Conservation (phyloP, 2,329 filamentous ascomycete species). For the Aureobasidium pullulans region DNA sequence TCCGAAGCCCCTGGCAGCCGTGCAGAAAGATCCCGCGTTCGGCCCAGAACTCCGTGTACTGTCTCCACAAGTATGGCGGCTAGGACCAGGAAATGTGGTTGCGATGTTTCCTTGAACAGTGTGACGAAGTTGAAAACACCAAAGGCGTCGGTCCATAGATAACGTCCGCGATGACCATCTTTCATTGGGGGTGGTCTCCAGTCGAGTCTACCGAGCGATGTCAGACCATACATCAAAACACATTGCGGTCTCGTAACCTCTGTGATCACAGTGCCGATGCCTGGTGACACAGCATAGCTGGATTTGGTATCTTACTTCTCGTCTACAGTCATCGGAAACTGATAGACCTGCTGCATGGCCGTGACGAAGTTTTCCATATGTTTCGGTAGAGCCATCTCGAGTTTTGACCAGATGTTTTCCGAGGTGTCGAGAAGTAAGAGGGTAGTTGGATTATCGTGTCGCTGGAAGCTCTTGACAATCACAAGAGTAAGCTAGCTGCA, state of each 20-base stretch:
- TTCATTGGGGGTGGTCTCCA: constrained; percentile 13
- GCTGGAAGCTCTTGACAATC: not conserved
- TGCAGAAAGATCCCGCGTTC: constrained; percentile 41
- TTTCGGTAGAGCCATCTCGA: not conserved
- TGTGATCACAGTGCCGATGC: not conserved
- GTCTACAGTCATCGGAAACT: constrained; percentile 5
- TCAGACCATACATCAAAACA: not conserved
- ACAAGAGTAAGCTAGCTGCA: not conserved
- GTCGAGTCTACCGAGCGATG: not conserved
- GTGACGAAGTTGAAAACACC: constrained; percentile 54
- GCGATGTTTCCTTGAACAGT: constrained; percentile 36
- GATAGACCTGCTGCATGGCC: constrained; percentile 15
- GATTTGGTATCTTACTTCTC: constrained; percentile 1
- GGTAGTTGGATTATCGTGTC: too few species aligned
- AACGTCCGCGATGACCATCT: constrained; percentile 11
- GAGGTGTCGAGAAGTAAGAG: too few species aligned
- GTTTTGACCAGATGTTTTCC: not conserved
- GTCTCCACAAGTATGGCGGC: constrained; percentile 42
- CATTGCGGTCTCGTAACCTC: not conserved
- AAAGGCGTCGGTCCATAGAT: constrained; percentile 43
- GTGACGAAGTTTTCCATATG: constrained; percentile 7
- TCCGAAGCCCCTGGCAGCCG: constrained; percentile 47
- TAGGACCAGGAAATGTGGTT: constrained; percentile 41
- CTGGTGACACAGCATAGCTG: not conserved
- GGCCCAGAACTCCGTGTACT: constrained; percentile 48